phyloP scores from a whole-genome alignment of 192 early-diverging fungal genomes.

The Coemansia sp. region DNA sequence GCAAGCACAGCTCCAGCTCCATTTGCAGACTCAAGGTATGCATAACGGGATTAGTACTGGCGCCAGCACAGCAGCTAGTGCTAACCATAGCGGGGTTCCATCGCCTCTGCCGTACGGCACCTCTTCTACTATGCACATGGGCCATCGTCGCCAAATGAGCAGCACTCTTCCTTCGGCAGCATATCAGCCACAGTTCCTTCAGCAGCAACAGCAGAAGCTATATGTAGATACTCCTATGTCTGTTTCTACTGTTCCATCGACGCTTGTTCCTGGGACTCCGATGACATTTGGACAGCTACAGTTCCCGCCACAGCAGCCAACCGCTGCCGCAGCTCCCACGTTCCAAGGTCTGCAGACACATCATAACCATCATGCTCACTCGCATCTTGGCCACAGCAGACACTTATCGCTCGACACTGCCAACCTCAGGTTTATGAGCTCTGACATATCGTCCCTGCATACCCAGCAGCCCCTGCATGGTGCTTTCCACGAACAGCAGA shows the following conservation, averaged over 20 bases:
- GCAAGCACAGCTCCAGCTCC: slow-evolving; percentile 3
- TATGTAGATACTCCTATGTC: slow-evolving; percentile 15
- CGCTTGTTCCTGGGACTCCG: slow-evolving; percentile 29
- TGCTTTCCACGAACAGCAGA: slow-evolving; percentile 12
- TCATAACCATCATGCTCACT: slow-evolving; percentile 12
- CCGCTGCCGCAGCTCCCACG: not conserved
- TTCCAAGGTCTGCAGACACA: slow-evolving; percentile 1
- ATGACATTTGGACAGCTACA: slow-evolving; percentile 32
- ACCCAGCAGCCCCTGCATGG: slow-evolving; percentile 10
- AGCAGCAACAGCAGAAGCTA: slow-evolving; percentile 11
- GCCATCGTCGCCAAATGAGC: slow-evolving; percentile 31
- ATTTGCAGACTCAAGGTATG: not conserved
- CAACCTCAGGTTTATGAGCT: slow-evolving; percentile 21
- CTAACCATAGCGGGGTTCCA: slow-evolving; percentile 27
- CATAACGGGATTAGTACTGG: slow-evolving; percentile 9
- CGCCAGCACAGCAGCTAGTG: slow-evolving; percentile 13
- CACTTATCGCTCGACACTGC: slow-evolving; percentile 41
- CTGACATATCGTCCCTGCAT: slow-evolving; percentile 11
- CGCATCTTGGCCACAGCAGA: slow-evolving; percentile 33
- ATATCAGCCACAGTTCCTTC: slow-evolving; percentile 1
- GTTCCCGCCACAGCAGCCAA: slow-evolving; percentile 8
- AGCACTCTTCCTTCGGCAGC: slow-evolving; percentile 14
- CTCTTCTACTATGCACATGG: slow-evolving; percentile 5
- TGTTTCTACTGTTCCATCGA: slow-evolving; percentile 20
- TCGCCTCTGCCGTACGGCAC: slow-evolving; percentile 21